Base-by-base conservation (phyloP, 495 filamentous ascomycete genomes). In the Penicillium turbatum region DNA sequence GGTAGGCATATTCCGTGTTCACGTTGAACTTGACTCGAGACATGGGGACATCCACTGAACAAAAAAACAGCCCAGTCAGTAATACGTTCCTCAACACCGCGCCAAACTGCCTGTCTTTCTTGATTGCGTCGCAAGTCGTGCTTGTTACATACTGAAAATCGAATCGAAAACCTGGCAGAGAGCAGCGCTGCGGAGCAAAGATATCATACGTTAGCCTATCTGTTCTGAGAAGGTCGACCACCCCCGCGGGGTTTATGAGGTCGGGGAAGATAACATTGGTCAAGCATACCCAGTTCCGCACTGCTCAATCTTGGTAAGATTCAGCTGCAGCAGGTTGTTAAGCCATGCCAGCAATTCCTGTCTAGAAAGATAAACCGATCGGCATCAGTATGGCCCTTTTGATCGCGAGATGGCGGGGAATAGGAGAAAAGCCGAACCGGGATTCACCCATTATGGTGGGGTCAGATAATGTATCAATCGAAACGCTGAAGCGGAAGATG, bases 261-360 rank as follows among this genome's bases (percentile, higher is more conserved):
- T 26, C 35, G 43, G 37, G 45, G 48, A 62, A 55, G 63, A 67
- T 65, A 61, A 60, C 8, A 67, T 60, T 58, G 59, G 56, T 59
- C 44, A 12, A 67, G 68, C 87, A 62, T 87, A 98, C 93, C 93
- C 93, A 61, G 93, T 97, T 62, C 93, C 93, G 72, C 93, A 97
- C 79, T 98, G 95, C 74, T 98, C 93, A 68, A 98, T 87, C 74
- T 96, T 97, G 67, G 92, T 97, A 53, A 98, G 83, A 75, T 97
- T 97, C 60, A 97, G 83, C 77, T 95, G 89, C 50, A 98, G 84
- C 47, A 97, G 89, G 80, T 87, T 90, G 80, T 98, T 98, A 62
- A 98, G 75, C 93, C 93, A 98, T 74, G 86, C 84, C 55, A 98
- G 81, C 55, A 98, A 84, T 75, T 98, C 93, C 74, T 98, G 93